Conservation (phyloP, 2,329 filamentous ascomycete species). For the Phialemoniopsis sp. region DNA sequence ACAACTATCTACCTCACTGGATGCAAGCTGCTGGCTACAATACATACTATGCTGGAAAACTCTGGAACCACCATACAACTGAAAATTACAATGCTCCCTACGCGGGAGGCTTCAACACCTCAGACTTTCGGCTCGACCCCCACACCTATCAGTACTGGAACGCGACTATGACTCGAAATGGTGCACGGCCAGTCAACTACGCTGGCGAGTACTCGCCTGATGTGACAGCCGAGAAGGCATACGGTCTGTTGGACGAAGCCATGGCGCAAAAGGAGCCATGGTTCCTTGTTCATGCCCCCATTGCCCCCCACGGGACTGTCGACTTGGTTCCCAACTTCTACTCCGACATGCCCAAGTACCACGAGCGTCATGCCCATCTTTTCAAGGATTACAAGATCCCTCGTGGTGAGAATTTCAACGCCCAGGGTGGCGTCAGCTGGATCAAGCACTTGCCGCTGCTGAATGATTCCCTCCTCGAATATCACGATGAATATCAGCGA, state of each 20-base stretch:
- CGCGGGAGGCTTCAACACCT: slow-evolving; percentile 53
- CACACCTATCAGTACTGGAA: slow-evolving; percentile 62
- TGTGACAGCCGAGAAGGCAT: slow-evolving; percentile 52
- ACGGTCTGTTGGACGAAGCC: slow-evolving; percentile 57
- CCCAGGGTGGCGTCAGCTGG: slow-evolving; percentile 38
- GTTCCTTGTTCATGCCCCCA: slow-evolving; percentile 61
- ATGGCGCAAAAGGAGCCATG: slow-evolving; percentile 52
- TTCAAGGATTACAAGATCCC: slow-evolving; percentile 59
- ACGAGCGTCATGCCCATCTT: slow-evolving; percentile 54
- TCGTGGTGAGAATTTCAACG: slow-evolving; percentile 59
- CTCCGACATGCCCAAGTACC: slow-evolving; percentile 27
- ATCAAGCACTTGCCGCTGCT: slow-evolving; percentile 34
- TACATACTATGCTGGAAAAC: slow-evolving; percentile 69
- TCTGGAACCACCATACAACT: slow-evolving; percentile 60
- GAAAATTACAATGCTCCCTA: slow-evolving; percentile 56
- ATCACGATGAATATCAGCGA: slow-evolving; percentile 41
- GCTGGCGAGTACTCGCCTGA: slow-evolving; percentile 47
- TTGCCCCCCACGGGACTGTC: slow-evolving; percentile 60
- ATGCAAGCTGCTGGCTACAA: slow-evolving; percentile 62
- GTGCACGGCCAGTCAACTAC: slow-evolving; percentile 46
- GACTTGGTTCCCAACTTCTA: too few species aligned
- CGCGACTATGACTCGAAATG: slow-evolving; percentile 51
- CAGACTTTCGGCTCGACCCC: slow-evolving; percentile 52
- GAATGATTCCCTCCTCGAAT: slow-evolving; percentile 29
- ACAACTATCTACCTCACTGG: slow-evolving; percentile 65